Evolutionary conservation across 306 rosid species (phyloP), one percentile per base, ranked within the genome.

Genomic region (Fragaria nilgerrensis): DNA sequence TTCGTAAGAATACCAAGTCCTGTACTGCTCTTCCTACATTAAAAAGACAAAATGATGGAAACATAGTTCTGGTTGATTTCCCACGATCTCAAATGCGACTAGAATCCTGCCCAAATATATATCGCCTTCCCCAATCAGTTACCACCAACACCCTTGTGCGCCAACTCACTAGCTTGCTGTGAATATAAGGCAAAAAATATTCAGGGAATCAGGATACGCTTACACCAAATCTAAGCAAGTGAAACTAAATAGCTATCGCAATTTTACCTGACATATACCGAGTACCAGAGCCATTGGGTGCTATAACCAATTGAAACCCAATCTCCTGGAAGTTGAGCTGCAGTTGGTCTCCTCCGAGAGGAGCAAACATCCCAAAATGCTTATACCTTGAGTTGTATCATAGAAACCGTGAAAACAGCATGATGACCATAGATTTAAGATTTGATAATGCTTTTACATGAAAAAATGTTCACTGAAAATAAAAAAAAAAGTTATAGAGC

Each of bases 111-210:
- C 98, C 97, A 75, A 88, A 93, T 32, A 88, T 36, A 81, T 83
- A 90, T 84, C 91, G 23, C 74, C 97, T 87, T 67, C 85, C 84
- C 97, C 95, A 93, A 49, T 93, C 98, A 70, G 88, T 77, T 13
- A 93, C 77, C 84, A 93, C 97, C 80, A 93, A 73, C 27, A 75
- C 37, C 84, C 93, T 91, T 45, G 97, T 89, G 72, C 97, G 87
- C 98, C 98, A 93, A 85, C 98, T 87, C 15, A 93, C 98, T 82
- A 58, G 93, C 86, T 93, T 93, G 86, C 95, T 93, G 91, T 43
- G 82, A 56, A 44, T 16, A 59, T 1, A 9, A 9, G 73, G 15
- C 0, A 22, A 20, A 74, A 41, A 32, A 78, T 3, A 75, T 56
- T 74, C 64, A 84, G 70, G 55, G 7, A 9, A n/a, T 32, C 9